Conservation (phyloP, 331 rosid species). For the Arachis monticola region DNA sequence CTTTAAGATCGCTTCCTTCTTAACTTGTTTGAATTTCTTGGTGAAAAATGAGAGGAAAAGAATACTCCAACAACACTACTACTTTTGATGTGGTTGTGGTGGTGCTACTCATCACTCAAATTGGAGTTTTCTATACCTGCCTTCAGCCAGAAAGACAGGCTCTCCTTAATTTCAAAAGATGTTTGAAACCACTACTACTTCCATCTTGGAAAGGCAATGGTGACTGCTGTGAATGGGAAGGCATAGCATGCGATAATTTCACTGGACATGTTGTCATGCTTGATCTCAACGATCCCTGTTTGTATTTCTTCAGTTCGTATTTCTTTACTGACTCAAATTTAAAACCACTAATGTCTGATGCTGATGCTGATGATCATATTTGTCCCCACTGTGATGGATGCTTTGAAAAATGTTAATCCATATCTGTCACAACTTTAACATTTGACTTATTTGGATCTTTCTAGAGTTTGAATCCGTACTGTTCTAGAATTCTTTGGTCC, state of each 20-base stretch:
- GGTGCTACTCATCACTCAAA: too few species aligned
- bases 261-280: constrained; percentile 32
- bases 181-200: background rate
- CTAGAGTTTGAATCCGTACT: background rate
- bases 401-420: background rate
- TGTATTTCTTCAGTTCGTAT: too few species aligned
- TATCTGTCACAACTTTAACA: constrained; percentile 8
- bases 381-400: background rate
- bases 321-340: background rate
- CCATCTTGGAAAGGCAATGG: constrained; percentile 25
- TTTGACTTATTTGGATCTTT: constrained; percentile 33
- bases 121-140: background rate
- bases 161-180: constrained; percentile 34
- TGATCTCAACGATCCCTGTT: constrained; percentile 10
- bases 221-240: constrained; percentile 35
- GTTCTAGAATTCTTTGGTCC: constrained; percentile 13
- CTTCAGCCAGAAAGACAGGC: constrained; percentile 24
- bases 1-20: too few species aligned
- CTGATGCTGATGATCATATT: background rate
- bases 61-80: too few species aligned
- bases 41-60: too few species aligned
- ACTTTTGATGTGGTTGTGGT: too few species aligned
- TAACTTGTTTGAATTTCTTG: too few species aligned
- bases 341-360: background rate
- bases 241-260: constrained; percentile 26